A percentile compares a stretch with the other conserved stretches of the same genome.
Evolutionary conservation across 2,329 filamentous ascomycete species (phyloP).

Genomic region (Plectosphaerella plurivora): DNA sequence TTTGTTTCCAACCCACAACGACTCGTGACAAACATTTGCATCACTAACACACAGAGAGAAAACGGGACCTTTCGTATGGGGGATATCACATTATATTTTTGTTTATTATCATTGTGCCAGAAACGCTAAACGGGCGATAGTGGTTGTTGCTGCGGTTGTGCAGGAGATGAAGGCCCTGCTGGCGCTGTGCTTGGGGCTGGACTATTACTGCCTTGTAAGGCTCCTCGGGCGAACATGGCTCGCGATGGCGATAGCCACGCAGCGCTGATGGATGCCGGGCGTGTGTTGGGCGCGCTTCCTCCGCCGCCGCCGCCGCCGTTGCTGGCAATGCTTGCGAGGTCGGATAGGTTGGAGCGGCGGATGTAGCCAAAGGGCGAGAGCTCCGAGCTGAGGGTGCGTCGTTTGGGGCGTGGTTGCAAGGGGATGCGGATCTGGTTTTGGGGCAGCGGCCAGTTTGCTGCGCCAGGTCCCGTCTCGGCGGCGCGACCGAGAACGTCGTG

Average conservation of each 20-base stretch:
- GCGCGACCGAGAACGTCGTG: neutral
- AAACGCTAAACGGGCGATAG: no score
- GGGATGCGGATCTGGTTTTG: slow-evolving; percentile 21
- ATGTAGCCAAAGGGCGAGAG: slow-evolving; percentile 9
- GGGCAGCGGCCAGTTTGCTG: neutral
- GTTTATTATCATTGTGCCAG: no score
- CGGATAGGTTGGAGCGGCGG: slow-evolving; percentile 13
- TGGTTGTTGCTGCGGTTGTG: no score
- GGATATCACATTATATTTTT: no score
- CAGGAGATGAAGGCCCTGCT: no score
- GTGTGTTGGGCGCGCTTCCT: slow-evolving; percentile 5
- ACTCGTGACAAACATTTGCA: no score
- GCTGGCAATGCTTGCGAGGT: neutral
- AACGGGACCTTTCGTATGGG: no score
- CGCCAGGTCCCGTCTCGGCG: neutral
- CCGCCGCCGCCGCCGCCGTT: slow-evolving; percentile 16
- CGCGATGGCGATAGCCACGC: neutral
- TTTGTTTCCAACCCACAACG: neutral
- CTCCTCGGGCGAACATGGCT: slow-evolving; percentile 21
- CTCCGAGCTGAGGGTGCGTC: slow-evolving; percentile 7
- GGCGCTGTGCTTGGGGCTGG: neutral
- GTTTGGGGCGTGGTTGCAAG: slow-evolving; percentile 19
- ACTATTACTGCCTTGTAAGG: slow-evolving; percentile 20
- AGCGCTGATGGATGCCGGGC: neutral
- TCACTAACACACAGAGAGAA: no score